A percentile compares a stretch with the other conserved stretches of the same genome.
Evolutionary conservation across 2,329 filamentous ascomycete species (phyloP).

Genomic region (Colletotrichum sp.): DNA sequence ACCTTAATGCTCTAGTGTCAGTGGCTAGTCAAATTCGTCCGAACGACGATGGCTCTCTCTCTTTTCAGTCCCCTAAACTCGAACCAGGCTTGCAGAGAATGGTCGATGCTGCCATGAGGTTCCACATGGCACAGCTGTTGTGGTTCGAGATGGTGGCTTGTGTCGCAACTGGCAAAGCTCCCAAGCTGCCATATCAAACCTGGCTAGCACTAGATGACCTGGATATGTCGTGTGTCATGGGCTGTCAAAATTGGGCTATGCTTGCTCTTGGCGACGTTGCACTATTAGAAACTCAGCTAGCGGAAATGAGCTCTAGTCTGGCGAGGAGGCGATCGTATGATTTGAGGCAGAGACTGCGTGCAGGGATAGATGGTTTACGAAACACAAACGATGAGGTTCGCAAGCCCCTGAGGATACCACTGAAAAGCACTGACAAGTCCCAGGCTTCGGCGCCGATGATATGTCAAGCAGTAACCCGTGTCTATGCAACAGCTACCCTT

Average conservation of each 20-base stretch:
- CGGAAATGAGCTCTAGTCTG: background rate
- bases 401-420: background rate
- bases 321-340: background rate
- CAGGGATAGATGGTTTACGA: background rate
- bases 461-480: slow-evolving; percentile 5
- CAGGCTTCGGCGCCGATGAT: background rate
- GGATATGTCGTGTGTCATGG: slow-evolving; percentile 12
- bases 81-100: background rate
- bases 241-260: slow-evolving; percentile 20
- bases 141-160: slow-evolving; percentile 16
- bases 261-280: slow-evolving; percentile 12
- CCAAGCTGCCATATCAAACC: background rate
- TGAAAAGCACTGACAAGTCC: background rate
- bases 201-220: slow-evolving; percentile 3
- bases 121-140: slow-evolving; percentile 10
- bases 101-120: slow-evolving; percentile 9
- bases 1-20: slow-evolving; percentile 6
- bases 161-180: background rate
- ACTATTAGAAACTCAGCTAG: background rate
- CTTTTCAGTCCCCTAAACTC: background rate
- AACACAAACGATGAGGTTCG: background rate
- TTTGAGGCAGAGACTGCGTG: background rate
- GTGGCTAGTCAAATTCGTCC: background rate
- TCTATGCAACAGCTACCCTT: background rate
- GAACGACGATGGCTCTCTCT: background rate